Evolutionary conservation across 2,329 filamentous ascomycete species (phyloP), one percentile per base, ranked within the genome.

Genomic region (Colletotrichum sp.): DNA sequence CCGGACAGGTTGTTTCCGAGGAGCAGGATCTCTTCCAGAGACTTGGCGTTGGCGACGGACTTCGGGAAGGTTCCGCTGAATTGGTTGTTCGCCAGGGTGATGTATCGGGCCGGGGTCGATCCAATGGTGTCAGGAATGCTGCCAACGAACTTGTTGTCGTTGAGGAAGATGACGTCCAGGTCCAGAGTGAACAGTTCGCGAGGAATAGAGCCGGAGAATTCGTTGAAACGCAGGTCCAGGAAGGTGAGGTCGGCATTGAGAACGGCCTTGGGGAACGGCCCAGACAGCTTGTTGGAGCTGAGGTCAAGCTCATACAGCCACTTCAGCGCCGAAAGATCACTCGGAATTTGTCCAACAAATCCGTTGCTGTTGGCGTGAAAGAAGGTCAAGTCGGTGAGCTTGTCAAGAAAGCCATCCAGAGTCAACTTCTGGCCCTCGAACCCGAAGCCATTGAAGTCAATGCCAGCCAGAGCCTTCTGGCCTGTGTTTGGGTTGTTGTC

Each of bases 301-400:
- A 72, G 32, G 26, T 68, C 64, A 3, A 72, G n/a, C 18, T 72
- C 70, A 3, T 12, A 68, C 15, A 72, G 36, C 70, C 63, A 68
- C 36, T 68, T 68, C 18, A 60, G 26, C 5, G 49, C 64, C 24
- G 70, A 52, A 26, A 72, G 55, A n/a, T 62, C 63, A 24, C 62
- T 72, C 7, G 70, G 70, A 18, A 72, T 13, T 15, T 32, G 26
- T 60, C 70, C 70, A 30, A 65, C 49, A 36, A 72, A 72, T 6
- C 34, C 52, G 70, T 72, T 72, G 55, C 24, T 34, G 64, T 68
- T 62, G 34, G 64, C 70, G 55, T 72, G 70, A 52, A 72, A 72
- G 26, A 68, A 55, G 64, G 64, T 36, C 49, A 72, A 44, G 18
- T 72, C 70, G 13, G 64, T 68, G 49, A 72, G 52, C 70, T 72